These are phyloP conservation scores for Dictyostelium gargantuum DNA, from an alignment of 208 protist genomes.

Conservation along the genomic window DNA sequence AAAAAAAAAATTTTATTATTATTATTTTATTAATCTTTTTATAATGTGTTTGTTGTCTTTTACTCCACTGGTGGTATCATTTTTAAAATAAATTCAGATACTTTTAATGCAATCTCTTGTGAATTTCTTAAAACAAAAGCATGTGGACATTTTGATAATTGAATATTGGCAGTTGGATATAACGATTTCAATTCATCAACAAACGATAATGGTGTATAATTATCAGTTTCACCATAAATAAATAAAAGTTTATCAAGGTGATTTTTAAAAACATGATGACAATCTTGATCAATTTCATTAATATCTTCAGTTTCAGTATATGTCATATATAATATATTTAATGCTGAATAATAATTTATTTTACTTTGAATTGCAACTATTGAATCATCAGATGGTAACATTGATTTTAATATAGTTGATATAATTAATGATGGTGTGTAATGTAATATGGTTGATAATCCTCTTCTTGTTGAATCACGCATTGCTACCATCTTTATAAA, in stretches of 20 bases:
- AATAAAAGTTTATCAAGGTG: neutral
- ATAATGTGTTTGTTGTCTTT: no score
- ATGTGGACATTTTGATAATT: neutral
- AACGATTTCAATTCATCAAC: neutral
- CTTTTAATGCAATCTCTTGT: neutral
- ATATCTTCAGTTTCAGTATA: slow-evolving; percentile 19
- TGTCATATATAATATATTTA: slow-evolving; percentile 36
- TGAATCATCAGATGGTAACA: neutral
- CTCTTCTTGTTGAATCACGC: neutral
- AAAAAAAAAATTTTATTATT: neutral
- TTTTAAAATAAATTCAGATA: no score
- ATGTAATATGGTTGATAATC: neutral
- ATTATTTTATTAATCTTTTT: no score
- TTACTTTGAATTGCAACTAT: neutral
- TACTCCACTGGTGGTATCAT: no score
- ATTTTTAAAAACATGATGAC: neutral
- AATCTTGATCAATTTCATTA: neutral
- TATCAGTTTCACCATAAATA: slow-evolving; percentile 45
- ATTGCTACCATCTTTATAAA: slow-evolving; percentile 24
- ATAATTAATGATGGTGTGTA: neutral
- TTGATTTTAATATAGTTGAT: neutral
- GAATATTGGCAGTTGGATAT: slow-evolving; percentile 8
- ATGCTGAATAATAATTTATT: neutral
- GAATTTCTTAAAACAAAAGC: slow-evolving; percentile 37
- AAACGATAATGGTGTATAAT: slow-evolving; percentile 17